A percentile compares a stretch with the other conserved stretches of the same genome.
These are phyloP conservation scores for Cadophora sp. DNA, from an alignment of 2,329 filamentous ascomycete species.

Conservation along the genomic window DNA sequence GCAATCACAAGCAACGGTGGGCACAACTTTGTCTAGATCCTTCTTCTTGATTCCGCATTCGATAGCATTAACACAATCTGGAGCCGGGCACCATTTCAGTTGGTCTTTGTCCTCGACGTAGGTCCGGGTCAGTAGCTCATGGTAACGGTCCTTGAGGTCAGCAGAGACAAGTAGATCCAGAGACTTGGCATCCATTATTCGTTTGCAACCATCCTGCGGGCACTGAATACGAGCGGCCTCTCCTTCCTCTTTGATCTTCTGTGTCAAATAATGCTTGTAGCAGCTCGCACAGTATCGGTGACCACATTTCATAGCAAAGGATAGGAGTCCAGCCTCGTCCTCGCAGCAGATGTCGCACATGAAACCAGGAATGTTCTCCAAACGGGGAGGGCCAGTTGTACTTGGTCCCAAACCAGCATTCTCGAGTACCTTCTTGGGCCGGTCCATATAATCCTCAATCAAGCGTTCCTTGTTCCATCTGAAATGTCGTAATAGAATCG, in stretches of 20 bases:
- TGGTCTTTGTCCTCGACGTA: conserved; percentile 97
- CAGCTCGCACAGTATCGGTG: conserved; percentile 94
- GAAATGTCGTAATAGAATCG: conserved; percentile 86
- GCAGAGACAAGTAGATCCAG: conserved; percentile 75
- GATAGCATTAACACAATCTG: conserved; percentile 93
- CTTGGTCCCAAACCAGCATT: conserved; percentile 79
- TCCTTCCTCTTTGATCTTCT: conserved; percentile 95
- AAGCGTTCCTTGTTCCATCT: conserved; percentile 97
- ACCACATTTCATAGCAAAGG: conserved; percentile 93
- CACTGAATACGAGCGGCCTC: conserved; percentile 96
- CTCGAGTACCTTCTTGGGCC: conserved; percentile 78
- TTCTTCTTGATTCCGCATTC: conserved; percentile 89
- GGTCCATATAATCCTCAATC: conserved; percentile 97
- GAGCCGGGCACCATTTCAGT: conserved; percentile 96
- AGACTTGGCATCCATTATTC: conserved; percentile 90
- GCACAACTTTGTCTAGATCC: conserved; percentile 83
- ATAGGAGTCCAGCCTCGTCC: conserved; percentile 76
- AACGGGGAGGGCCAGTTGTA: conserved; percentile 66
- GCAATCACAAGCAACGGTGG: conserved; percentile 86
- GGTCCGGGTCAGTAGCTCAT: conserved; percentile 85
- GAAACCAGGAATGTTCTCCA: conserved; percentile 78
- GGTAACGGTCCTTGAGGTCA: conserved; percentile 70
- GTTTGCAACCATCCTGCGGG: conserved; percentile 83
- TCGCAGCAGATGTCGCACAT: conserved; percentile 96
- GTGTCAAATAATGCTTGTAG: conserved; percentile 87